Evolutionary conservation across 257 asterid genomes (phyloP), one percentile per base, ranked within the genome.

Genomic region (Leonotis leonurus): DNA sequence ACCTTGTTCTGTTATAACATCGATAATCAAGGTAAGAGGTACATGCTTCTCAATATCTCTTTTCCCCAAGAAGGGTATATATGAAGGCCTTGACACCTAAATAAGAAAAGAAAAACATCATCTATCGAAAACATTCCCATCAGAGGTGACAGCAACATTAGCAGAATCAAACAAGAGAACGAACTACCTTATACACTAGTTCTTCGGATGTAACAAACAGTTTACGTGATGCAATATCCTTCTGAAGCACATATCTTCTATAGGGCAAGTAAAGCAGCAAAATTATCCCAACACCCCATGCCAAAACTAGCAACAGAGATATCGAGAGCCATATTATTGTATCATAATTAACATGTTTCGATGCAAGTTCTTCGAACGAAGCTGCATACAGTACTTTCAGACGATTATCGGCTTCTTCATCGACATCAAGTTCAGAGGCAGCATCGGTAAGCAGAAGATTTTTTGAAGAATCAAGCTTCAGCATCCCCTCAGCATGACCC

Each of bases 1-100:
- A 87, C 95, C 95, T 82, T 87, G 93, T 71, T 87, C 95, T 25
- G 74, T 64, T 61, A 84, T 80, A 64, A 80, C 62, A 72, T 78
- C 93, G 11, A 84, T 77, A 53, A 87, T 83, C 75, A 78, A 59
- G 56, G 76, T 56, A 50, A 87, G 77, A 44, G 90, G 93, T 39
- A 87, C 78, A 25, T 61, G 90, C 88, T 72, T 84, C 78, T 80
- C 83, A 37, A 84, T 61, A 68, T 71, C 78, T 18, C 46, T 57
- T 64, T 72, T 80, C 56, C 88, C 85, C 46, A 78, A 75, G 59
- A 82, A 87, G 18, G 95, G 93, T 67, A 87, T 68, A 62, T 50
- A 87, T 8, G 95, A 87, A 65, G 93, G 93, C 65, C 95, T 84
- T 67, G 79, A 73, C 26, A 82, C 88, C 95, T 87, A 64, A 39